Evolutionary conservation across 495 filamentous ascomycete genomes (phyloP).

Genomic region (Xylaria scruposa): DNA sequence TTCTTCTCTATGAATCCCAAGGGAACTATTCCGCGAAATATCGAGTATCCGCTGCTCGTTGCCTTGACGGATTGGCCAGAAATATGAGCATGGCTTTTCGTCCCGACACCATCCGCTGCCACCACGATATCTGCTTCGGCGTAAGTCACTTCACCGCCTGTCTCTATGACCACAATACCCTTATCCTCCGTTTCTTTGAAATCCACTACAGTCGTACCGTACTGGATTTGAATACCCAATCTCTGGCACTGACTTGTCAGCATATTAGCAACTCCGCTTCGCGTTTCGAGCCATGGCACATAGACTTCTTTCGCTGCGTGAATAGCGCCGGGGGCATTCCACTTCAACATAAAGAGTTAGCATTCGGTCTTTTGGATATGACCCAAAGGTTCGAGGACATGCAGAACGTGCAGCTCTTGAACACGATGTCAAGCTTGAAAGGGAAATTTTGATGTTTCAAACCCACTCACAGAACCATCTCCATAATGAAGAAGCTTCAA

Average conservation of each 20-base stretch:
- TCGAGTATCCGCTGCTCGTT: constrained; percentile 49
- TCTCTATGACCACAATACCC: neutral
- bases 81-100: constrained; percentile 50
- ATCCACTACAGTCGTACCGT: neutral
- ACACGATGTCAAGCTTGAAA: neutral
- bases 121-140: constrained; percentile 57
- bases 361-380: neutral
- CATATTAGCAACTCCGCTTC: neutral
- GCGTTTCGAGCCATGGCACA: neutral
- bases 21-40: constrained; percentile 38
- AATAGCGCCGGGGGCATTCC: neutral
- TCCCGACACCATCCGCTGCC: constrained; percentile 61
- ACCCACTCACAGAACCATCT: neutral
- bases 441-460: neutral
- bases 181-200: neutral
- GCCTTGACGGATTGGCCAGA: constrained; percentile 49
- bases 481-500: neutral
- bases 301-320: constrained; percentile 3
- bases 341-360: neutral
- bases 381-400: neutral
- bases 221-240: constrained; percentile 1
- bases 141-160: neutral
- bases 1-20: neutral
- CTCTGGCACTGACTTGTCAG: neutral
- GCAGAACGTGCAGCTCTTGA: neutral